Evolutionary conservation across 305 asterid genomes (phyloP), one percentile per base, ranked within the genome.

Genomic region (Caryopteris hybrid): DNA sequence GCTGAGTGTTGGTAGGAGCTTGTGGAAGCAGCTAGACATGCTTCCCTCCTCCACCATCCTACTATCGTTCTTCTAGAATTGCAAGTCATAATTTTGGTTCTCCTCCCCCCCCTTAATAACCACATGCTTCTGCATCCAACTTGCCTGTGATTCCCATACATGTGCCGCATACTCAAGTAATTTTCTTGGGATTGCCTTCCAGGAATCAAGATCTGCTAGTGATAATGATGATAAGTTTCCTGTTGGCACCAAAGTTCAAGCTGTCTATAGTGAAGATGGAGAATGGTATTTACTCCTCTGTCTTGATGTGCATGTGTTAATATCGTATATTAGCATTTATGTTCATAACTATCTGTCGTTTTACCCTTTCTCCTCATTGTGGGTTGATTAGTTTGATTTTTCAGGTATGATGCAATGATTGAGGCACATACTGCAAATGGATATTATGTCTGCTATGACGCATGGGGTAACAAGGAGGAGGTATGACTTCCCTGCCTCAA

Each of bases 211-310:
- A 63, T 61, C 79, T 20, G 48, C 45, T 58, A 72, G 71, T 60
- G 80, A 69, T 73, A 46, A 75, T 72, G 80, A 80, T 46, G 78
- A 80, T 62, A 84, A 77, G 77, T 80, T 78, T 79, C 86, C 89
- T 36, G 72, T 89, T 70, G 99, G 99, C 69, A 85, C 87, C 76
- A 95, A 86, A 84, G 95, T 91, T 72, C 98, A 88, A 84, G 99
- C 99, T 31, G 96, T 91, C 78, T 95, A 88, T 86, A 95, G 99
- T 43, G 97, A 91, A 76, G 98, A 95, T 73, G 98, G 98, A 77
- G 99, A 95, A 73, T 91, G 99, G 99, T 91, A 78, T 45, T 68
- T 76, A 46, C 39, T 53, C 70, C 61, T n/a, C 46, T 62, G n/a
- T 5, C 57, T 51, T n/a, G n/a, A n/a, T n/a, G n/a, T n/a, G n/a